Conservation (phyloP, 129 eudicot genomes). For the Glebionis coronaria region DNA sequence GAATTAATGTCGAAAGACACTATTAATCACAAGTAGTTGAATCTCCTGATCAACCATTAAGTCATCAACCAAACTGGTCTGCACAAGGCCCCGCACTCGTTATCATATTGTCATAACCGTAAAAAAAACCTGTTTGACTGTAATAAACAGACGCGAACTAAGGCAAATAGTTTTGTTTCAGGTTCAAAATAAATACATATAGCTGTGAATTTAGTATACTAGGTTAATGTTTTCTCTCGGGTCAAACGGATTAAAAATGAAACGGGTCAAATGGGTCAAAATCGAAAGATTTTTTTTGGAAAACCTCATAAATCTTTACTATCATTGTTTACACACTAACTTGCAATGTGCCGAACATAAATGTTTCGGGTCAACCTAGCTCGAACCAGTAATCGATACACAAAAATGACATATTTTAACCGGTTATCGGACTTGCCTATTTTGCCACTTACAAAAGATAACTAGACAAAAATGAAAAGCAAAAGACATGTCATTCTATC, state of each 20-base stretch:
- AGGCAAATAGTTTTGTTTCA: no score
- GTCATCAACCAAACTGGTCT: constrained; percentile 19
- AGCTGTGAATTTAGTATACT: no score
- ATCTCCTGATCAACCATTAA: constrained; percentile 30
- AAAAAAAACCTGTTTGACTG: background rate
- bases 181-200: no score
- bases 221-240: no score
- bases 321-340: no score
- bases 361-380: background rate
- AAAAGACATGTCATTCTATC: constrained; percentile 4
- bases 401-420: background rate
- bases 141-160: background rate
- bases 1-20: constrained; percentile 9
- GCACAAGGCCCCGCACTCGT: background rate
- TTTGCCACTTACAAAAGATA: background rate
- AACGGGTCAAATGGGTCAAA: background rate
- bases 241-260: background rate
- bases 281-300: no score
- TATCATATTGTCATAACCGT: background rate
- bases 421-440: background rate
- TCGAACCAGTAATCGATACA: background rate
- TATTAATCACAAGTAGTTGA: constrained; percentile 24
- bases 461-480: background rate
- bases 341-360: no score
- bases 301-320: no score